Conservation (phyloP, 306 rosid species). For the Quercus cerris region DNA sequence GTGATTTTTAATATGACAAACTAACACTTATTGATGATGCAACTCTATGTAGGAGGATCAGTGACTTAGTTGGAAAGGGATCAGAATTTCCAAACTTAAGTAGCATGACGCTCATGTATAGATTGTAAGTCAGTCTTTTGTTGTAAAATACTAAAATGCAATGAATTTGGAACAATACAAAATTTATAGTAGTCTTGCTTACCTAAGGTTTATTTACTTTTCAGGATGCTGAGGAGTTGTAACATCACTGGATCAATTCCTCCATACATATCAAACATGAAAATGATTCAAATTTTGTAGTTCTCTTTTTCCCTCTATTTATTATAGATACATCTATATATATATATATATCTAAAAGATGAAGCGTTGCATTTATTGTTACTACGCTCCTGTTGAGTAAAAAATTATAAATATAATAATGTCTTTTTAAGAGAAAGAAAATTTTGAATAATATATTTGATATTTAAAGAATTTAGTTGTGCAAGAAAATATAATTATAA, state of each 20-base stretch:
- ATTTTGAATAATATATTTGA: too few relatives aligned
- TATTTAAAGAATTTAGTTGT: too few relatives aligned
- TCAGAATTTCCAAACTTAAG: conserved; percentile 11
- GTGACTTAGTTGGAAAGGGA: conserved; percentile 17
- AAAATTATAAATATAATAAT: too few relatives aligned
- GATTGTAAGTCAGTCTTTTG: conserved; percentile 13
- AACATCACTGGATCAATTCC: conserved; percentile 14
- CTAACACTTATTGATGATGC: neutral
- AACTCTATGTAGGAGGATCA: conserved; percentile 27
- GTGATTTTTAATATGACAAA: neutral
- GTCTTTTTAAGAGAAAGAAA: too few relatives aligned
- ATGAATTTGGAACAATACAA: neutral
- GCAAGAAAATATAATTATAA: too few relatives aligned
- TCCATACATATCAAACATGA: neutral
- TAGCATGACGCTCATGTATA: neutral
- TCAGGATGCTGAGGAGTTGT: conserved; percentile 31
- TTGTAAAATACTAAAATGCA: neutral
- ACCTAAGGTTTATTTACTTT: neutral
- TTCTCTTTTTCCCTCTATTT: too few relatives aligned
- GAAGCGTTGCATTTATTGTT: too few relatives aligned
- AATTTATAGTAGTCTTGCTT: neutral
- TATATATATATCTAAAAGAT: too few relatives aligned
- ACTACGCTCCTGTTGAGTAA: too few relatives aligned
- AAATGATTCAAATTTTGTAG: neutral
- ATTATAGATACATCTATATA: too few relatives aligned